A percentile compares a stretch with the other conserved stretches of the same genome.
phyloP scores from a whole-genome alignment of 1,139 yeast genomes.

The Meyerozyma smithsonii region DNA sequence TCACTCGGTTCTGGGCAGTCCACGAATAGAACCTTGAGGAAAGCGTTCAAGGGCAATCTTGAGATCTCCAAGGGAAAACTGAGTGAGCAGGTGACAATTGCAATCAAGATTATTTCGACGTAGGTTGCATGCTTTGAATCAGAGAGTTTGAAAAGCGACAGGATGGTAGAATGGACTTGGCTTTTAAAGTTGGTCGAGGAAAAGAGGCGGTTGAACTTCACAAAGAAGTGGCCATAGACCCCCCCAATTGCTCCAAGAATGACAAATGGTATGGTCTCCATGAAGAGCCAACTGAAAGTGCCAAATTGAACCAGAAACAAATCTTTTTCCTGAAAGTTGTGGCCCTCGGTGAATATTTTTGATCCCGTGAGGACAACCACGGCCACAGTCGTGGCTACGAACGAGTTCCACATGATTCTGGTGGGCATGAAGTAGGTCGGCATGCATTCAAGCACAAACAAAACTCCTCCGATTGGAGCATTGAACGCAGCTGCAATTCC shows the following conservation, averaged over 20 bases:
- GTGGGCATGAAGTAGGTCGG: conserved; percentile 61
- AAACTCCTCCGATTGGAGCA: conserved; percentile 92
- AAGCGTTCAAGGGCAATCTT: conserved; percentile 51
- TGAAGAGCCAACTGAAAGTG: conserved; percentile 66
- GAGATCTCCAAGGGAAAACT: conserved; percentile 55
- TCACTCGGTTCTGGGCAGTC: conserved; percentile 45
- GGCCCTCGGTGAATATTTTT: conserved; percentile 53
- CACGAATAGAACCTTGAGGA: conserved; percentile 55
- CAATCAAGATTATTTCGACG: conserved; percentile 46
- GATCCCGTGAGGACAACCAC: conserved; percentile 58
- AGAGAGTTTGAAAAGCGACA: conserved; percentile 13
- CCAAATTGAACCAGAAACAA: conserved; percentile 61
- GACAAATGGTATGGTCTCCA: conserved; percentile 68
- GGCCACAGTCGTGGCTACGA: conserved; percentile 71
- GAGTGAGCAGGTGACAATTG: conserved; percentile 47
- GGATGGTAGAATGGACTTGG: conserved; percentile 16
- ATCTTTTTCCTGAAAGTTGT: conserved; percentile 50
- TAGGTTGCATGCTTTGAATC: conserved; percentile 14
- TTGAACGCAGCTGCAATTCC: conserved; percentile 94
- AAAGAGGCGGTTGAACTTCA: conserved; percentile 39
- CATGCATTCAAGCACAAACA: conserved; percentile 75
- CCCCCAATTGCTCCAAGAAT: conserved; percentile 70
- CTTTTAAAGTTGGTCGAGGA: conserved; percentile 17
- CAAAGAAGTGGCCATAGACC: conserved; percentile 53
- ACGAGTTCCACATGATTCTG: conserved; percentile 74